Base-by-base conservation (phyloP, 2,329 filamentous ascomycete species). In the Bipolaris sorokiniana region DNA sequence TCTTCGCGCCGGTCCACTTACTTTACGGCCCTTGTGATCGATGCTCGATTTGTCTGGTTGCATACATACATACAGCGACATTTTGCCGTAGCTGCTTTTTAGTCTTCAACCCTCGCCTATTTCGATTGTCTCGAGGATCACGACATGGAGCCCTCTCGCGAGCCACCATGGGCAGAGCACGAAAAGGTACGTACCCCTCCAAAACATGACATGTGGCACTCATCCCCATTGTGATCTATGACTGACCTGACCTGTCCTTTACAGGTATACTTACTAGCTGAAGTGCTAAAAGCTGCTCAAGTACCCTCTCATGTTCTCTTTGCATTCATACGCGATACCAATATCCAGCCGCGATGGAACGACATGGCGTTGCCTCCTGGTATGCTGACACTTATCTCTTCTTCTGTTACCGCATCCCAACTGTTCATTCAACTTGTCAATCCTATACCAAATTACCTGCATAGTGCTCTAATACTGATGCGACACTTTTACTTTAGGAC, bases 351-450 rank as follows among this genome's bases (percentile, higher is more conserved):
- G 54, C 74, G 74, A 64, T 84, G 81, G 82, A 76, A 77, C 51
- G 77, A 83, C 52, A 80, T 80, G 62, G 73, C 80, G 38, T 71
- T 84, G 57, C 82, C 82, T 61, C 73, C 73, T 67, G 82, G 82
- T 84, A 75, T 64, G 79, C 69, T 34, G 11, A 34, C 5, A 26
- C 15, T 20, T 26, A 22, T 22, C 16, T 36, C 15, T 31, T 16
- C 7, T 33, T 37, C 15, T 6, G 4, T 40, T 33, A 13, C 7
- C 36, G 15, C 37, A n/a, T 22, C 22, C 4, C 28, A 31, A 13
- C 13, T 50, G 5, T n/a, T 16, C 28, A 22, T 22, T 22, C 10
- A 7, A 6, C 16, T 16, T 42, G 7, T 36, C 18, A 20, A 13
- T 7, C 34, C 37, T 26, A 45, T 28, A 15, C 38, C 6, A 23